phyloP scores from a whole-genome alignment of 257 asterid genomes.

The Voacanga thouarsii region DNA sequence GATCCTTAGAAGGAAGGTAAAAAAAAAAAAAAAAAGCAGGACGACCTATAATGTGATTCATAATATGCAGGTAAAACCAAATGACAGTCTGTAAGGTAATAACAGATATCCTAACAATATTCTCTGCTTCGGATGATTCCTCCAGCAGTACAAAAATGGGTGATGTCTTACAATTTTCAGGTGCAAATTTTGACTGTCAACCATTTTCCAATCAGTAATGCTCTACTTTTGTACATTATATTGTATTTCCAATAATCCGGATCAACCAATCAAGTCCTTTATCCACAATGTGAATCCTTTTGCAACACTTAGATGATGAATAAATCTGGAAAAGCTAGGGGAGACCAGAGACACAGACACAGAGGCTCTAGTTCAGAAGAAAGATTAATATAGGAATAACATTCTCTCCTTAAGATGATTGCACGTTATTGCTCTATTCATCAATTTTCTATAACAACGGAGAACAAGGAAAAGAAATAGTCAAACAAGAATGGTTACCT shows the following conservation, averaged over 20 bases:
- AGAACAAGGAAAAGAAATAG: not conserved
- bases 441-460: not conserved
- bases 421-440: not conserved
- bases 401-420: not conserved
- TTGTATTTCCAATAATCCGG: not conserved
- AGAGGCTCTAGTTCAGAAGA: not conserved
- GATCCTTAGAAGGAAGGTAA: not conserved
- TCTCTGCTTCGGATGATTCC: not conserved
- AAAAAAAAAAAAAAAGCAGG: not conserved
- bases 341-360: not conserved
- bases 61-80: not conserved
- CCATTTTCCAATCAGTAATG: not conserved
- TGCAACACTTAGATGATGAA: not conserved
- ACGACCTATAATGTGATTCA: not conserved
- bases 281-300: not conserved
- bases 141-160: not conserved
- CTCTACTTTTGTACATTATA: not conserved
- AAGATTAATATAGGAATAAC: not conserved
- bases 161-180: not conserved
- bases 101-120: too few relatives aligned
- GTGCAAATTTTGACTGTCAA: not conserved
- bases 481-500: conserved; percentile 36
- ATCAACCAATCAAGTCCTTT: not conserved
- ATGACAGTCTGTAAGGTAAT: too few relatives aligned
- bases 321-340: not conserved